These are phyloP conservation scores for Juncus inflexus DNA, from an alignment of 176 grass and related monocot species.

Conservation along the genomic window DNA sequence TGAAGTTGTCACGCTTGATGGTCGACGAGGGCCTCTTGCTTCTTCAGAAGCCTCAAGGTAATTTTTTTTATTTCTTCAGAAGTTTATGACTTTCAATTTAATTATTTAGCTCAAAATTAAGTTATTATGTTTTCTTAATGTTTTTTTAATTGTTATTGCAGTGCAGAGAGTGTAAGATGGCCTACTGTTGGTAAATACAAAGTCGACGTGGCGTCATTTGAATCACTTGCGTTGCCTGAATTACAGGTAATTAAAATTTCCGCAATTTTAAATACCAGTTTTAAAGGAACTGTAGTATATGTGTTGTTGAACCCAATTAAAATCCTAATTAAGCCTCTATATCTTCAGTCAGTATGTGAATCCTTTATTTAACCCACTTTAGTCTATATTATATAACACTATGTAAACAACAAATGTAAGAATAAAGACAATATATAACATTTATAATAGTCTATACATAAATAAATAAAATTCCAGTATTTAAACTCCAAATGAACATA, in stretches of 20 bases:
- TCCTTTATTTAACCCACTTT: no score
- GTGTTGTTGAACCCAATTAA: not conserved
- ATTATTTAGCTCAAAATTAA: constrained; percentile 1
- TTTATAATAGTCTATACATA: no score
- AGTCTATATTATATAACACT: no score
- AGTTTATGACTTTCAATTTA: not conserved
- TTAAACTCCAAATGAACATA: not conserved
- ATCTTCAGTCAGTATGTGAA: no score
- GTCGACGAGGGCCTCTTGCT: constrained; percentile 50
- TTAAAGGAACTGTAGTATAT: not conserved
- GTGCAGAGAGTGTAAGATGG: constrained; percentile 67
- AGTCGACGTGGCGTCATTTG: constrained; percentile 78
- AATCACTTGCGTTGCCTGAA: constrained; percentile 75
- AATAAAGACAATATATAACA: no score
- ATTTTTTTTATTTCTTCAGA: constrained; percentile 1
- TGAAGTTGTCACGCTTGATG: constrained; percentile 75
- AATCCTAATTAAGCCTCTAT: no score
- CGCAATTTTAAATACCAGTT: not conserved
- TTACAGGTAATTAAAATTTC: constrained; percentile 47
- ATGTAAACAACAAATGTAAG: no score
- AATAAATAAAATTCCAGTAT: no score
- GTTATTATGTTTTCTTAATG: constrained; percentile 6
- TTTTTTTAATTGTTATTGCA: constrained; percentile 26
- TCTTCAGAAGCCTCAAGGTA: constrained; percentile 66
- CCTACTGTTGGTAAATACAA: constrained; percentile 90